phyloP scores from a whole-genome alignment of 768 basidiomycete species.

The Boletus rufocinnamomeus region DNA sequence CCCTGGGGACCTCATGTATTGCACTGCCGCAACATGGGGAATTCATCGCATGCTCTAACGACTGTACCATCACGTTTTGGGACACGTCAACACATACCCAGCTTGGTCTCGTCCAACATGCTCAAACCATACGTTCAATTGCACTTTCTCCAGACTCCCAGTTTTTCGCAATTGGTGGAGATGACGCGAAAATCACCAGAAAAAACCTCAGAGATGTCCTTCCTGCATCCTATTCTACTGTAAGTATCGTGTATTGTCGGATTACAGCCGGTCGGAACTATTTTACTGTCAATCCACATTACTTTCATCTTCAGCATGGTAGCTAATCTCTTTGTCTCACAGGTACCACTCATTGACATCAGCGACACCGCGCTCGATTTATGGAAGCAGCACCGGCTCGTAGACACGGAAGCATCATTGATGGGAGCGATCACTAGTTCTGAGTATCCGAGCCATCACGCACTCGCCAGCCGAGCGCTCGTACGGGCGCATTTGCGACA shows the following conservation, averaged over 20 bases:
- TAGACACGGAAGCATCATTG: background rate
- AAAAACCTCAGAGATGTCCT: too few relatives aligned
- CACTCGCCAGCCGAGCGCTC: constrained; percentile 7
- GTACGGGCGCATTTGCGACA: constrained; percentile 2
- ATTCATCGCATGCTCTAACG: background rate
- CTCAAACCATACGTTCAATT: background rate
- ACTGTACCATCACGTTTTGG: background rate
- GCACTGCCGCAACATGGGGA: too few relatives aligned
- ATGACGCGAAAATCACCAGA: background rate
- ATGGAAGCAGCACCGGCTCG: background rate
- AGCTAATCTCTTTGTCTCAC: background rate
- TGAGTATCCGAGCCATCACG: background rate
- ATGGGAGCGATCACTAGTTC: background rate
- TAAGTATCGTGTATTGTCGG: too few relatives aligned
- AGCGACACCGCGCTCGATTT: background rate
- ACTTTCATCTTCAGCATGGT: background rate
- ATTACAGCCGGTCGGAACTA: too few relatives aligned
- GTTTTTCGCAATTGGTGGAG: background rate
- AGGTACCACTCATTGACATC: background rate
- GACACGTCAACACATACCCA: background rate
- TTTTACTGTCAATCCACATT: background rate
- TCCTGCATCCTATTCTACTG: too few relatives aligned
- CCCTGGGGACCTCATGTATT: too few relatives aligned
- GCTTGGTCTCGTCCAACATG: background rate
- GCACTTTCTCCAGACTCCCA: background rate